A percentile compares a stretch with the other conserved stretches of the same genome.
Conservation (phyloP, 139 green algal species). For the Picochlorum sp. region DNA sequence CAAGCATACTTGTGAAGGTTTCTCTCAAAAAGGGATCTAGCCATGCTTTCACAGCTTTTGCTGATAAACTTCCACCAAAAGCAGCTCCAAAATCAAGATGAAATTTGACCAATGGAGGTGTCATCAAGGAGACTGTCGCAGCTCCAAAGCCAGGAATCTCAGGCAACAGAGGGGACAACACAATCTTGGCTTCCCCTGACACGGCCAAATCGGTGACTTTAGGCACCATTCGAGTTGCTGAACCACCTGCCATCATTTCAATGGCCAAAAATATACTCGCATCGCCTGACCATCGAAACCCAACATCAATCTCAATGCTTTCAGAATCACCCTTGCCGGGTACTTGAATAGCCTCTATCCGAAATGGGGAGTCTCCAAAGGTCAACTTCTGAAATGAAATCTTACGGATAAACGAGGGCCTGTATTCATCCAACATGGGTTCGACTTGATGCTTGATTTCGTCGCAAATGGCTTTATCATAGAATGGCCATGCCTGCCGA, state of each 20-base stretch:
- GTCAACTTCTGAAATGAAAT: conserved; percentile 79
- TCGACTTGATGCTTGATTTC: conserved; percentile 69
- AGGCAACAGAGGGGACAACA: conserved; percentile 48
- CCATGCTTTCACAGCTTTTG: conserved; percentile 37
- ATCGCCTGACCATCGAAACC: conserved; percentile 72
- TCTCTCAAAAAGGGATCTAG: conserved; percentile 50
- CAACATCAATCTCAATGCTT: conserved; percentile 53
- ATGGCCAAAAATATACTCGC: conserved; percentile 81
- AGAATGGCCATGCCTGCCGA: conserved; percentile 73
- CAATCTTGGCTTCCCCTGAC: conserved; percentile 44
- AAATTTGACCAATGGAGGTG: conserved; percentile 36
- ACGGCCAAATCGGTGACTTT: conserved; percentile 76
- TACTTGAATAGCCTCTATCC: conserved; percentile 41
- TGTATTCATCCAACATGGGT: conserved; percentile 58
- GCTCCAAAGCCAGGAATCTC: conserved; percentile 74
- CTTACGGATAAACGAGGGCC: conserved; percentile 58
- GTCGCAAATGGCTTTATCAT: conserved; percentile 66
- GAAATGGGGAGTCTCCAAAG: conserved; percentile 75
- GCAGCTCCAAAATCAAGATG: conserved; percentile 47
- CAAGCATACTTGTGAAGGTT: conserved; percentile 37
- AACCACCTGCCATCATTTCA: conserved; percentile 45
- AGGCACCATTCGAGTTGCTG: conserved; percentile 65
- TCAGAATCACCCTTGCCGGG: conserved; percentile 23
- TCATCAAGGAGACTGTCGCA: conserved; percentile 30
- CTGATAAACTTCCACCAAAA: conserved; percentile 30